Evolutionary conservation across 2,329 filamentous ascomycete genomes (phyloP).

Genomic region (Colletotrichum neosansevieriae): DNA sequence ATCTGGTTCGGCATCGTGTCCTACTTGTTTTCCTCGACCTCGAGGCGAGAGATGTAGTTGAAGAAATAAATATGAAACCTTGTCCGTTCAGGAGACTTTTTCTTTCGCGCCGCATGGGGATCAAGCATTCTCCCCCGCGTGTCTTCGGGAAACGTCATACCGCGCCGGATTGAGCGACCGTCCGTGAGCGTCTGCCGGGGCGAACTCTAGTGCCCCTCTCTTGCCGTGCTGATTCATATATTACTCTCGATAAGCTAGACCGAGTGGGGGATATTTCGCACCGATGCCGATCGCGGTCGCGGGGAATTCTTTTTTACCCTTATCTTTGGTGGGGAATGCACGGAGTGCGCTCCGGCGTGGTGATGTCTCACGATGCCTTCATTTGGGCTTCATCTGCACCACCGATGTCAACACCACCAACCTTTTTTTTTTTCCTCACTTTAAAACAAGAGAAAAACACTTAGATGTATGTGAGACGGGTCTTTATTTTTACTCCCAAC

Average conservation of each 20-base stretch:
- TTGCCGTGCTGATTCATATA: not conserved
- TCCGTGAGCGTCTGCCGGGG: not conserved
- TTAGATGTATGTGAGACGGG: no score
- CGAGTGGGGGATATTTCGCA: not conserved
- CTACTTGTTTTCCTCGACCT: not conserved
- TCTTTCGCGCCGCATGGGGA: not conserved
- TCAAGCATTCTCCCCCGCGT: conserved; percentile 13
- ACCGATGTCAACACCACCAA: no score
- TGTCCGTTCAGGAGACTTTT: not conserved
- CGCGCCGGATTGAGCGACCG: conserved; percentile 2
- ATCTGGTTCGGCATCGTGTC: conserved; percentile 39
- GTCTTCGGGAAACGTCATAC: conserved; percentile 8
- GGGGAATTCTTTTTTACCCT: not conserved
- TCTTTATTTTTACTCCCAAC: no score
- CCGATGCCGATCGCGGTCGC: conserved; percentile 10
- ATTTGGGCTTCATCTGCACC: no score
- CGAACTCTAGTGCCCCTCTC: conserved; percentile 1
- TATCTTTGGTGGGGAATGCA: not conserved
- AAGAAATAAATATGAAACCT: conserved; percentile 21
- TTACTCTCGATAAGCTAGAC: conserved; percentile 1
- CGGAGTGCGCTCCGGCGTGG: not conserved
- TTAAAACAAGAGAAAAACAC: no score
- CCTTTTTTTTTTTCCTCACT: no score
- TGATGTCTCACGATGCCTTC: not conserved
- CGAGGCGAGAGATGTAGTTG: conserved; percentile 4